A percentile compares a stretch with the other conserved stretches of the same genome.
Evolutionary conservation across 257 asterid genomes (phyloP).

Genomic region (Fraxinus quadrangulata): DNA sequence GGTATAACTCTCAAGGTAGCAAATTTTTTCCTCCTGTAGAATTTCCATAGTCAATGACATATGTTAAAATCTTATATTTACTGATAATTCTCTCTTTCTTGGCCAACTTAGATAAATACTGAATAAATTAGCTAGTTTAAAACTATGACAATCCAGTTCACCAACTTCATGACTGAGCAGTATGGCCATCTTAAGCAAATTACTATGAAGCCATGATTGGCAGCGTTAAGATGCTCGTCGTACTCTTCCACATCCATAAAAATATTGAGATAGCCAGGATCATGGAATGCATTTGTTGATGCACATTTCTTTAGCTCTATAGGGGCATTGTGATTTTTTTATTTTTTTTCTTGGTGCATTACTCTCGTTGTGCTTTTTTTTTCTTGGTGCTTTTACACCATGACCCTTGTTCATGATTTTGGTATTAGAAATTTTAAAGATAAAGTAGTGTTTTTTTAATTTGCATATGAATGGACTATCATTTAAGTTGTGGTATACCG

Average conservation of each 20-base stretch:
- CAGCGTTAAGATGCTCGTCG: neutral
- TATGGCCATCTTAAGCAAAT: neutral
- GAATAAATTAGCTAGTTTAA: neutral
- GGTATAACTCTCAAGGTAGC: conserved; percentile 76
- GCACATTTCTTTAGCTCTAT: neutral
- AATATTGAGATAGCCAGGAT: neutral
- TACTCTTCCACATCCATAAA: neutral
- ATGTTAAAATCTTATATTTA: neutral
- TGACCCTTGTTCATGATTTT: neutral
- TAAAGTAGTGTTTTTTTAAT: neutral
- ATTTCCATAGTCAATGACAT: neutral
- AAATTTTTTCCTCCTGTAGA: conserved; percentile 12
- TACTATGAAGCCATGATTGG: neutral
- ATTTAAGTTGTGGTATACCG: neutral
- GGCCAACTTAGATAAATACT: neutral
- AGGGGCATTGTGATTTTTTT: neutral
- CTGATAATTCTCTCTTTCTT: neutral
- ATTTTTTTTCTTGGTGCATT: neutral
- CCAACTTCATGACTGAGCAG: neutral
- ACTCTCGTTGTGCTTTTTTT: neutral
- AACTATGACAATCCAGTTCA: neutral
- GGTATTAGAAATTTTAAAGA: neutral
- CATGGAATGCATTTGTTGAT: neutral
- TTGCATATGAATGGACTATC: neutral
- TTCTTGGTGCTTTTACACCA: neutral